Base-by-base conservation (phyloP, 2,329 filamentous ascomycete species). In the Arachnopeziza araneosa region DNA sequence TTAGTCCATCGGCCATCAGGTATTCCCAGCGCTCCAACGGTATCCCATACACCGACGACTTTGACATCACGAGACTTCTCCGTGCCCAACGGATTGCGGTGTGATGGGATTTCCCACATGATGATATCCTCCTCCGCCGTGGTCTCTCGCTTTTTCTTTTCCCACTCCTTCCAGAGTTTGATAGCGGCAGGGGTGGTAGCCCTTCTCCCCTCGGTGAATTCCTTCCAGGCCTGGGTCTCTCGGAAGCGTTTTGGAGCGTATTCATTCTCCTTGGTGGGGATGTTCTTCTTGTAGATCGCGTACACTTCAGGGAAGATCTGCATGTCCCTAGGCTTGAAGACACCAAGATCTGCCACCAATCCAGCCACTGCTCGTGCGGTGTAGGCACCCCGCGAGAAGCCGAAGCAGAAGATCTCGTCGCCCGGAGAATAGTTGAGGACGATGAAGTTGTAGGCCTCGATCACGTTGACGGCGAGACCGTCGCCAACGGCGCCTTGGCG, bases 381-480 rank as follows among this genome's bases (percentile, higher is more conserved):
- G 52, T 73, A 77, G 0, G 74, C 75, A 0, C 75, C 75, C 17
- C 75, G 66, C 17, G 73, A 76, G 60, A 75, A 76, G 0, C 74
- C 74, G n/a, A 73, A 64, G 10, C 60, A 60, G 58, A 53, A 62
- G 9, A 64, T 52, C 26, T 62, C 52, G 44, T 62, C 57, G 19
- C 60, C 60, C 12, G 58, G 52, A 12, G 49, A n/a, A 19, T 54
- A 62, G 21, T 59, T 60, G 21, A 57, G 56, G 21, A 73, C 74
- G 1, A 79, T 63, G 60, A 80, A 80, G 21, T 73, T 71, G 65
- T 80, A 80, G 7, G 62, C 60, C 32, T 59, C 55, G 19, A 51
- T 50, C 6, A 65, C 54, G 24, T 65, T 61, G 19, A 58, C 57
- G 50, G 59, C 56, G n/a, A 65, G 52, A 19, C 63, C 60, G n/a